Base-by-base conservation (phyloP, 2,329 filamentous ascomycete genomes). In the Cladophialophora yegresii region DNA sequence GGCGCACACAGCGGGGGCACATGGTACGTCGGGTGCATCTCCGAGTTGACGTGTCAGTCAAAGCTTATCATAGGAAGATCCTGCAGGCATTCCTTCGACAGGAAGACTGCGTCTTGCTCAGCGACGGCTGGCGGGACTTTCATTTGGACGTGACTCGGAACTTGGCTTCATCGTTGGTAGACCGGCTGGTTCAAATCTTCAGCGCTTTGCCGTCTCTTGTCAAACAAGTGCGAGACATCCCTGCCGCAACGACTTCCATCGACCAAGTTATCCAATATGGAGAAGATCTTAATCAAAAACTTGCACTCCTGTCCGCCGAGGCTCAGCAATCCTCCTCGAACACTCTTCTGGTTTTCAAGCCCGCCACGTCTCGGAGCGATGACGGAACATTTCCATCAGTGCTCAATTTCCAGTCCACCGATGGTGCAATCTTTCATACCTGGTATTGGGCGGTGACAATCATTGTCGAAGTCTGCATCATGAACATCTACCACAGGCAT, bases 81-180 rank as follows among this genome's bases (percentile, higher is more conserved):
- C 4, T 54, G 26, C 51, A 56, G 40, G 10, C 54, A 23, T 56
- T 56, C 30, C 30, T 56, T 23, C 54, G 33, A 28, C 54, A 56
- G 20, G 54, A 56, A 40, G 54, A 56, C 33, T 56, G 54, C 22
- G 16, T 56, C 23, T 32, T 56, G 54, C 32, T 56, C 20, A 7
- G 33, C 8, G 32, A 56, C 7, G 54, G 33, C 20, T 56, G 54
- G 54, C 54, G 20, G 10, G 20, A 26, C 20, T 26, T 56, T 28
- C 16, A 4, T 43, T 12, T 56, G 33, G 54, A 56, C 10, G 8
- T 12, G 20, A 9, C 32, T 6, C 32, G 54, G 12, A 22, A 43
- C 12, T 13, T 43, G 16, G 32, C 20, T 40, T 36, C 54, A 23
- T 4, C 20, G n/a, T 20, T 56, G 30, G 54, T 56, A 13, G 54